These are phyloP conservation scores for Barnettozyma californica DNA, from an alignment of 805 yeast genomes.

Conservation along the genomic window DNA sequence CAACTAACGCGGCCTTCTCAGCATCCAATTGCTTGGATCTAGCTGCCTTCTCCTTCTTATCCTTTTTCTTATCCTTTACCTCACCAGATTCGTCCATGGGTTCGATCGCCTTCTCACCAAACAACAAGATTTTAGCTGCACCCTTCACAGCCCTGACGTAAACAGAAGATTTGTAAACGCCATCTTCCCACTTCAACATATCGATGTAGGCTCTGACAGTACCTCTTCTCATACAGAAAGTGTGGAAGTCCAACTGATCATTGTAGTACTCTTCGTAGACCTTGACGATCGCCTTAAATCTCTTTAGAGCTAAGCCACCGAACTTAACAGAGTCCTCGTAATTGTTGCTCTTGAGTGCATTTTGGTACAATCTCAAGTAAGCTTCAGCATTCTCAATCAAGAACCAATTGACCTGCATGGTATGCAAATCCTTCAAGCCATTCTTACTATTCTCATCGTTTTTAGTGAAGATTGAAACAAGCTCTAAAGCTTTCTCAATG, in stretches of 20 bases:
- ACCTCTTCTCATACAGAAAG: slow-evolving; percentile 85
- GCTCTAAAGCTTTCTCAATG: slow-evolving; percentile 66
- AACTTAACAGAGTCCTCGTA: slow-evolving; percentile 38
- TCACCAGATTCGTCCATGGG: slow-evolving; percentile 9
- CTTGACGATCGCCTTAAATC: slow-evolving; percentile 61
- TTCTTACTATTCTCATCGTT: slow-evolving; percentile 67
- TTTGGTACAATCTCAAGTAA: slow-evolving; percentile 54
- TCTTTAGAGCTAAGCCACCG: slow-evolving; percentile 73
- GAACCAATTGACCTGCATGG: slow-evolving; percentile 91
- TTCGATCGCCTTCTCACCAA: slow-evolving; percentile 16
- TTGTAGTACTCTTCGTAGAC: slow-evolving; percentile 65
- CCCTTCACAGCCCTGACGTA: slow-evolving; percentile 69
- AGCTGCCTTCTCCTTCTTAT: slow-evolving; percentile 52
- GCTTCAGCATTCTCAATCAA: slow-evolving; percentile 81
- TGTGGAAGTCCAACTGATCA: slow-evolving; percentile 94
- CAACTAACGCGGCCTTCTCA: slow-evolving; percentile 38
- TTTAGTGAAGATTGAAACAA: slow-evolving; percentile 77
- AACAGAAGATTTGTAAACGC: slow-evolving; percentile 61
- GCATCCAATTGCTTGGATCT: slow-evolving; percentile 49
- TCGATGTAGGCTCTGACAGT: slow-evolving; percentile 80
- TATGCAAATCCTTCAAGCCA: slow-evolving; percentile 81
- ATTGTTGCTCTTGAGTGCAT: slow-evolving; percentile 33
- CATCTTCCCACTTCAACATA: slow-evolving; percentile 79
- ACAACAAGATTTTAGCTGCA: slow-evolving; percentile 49
- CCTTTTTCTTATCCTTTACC: slow-evolving; percentile 39